Evolutionary conservation across 352 stramenopile species (phyloP), one percentile per base, ranked within the genome.

Genomic region (Bremia lactucae): DNA sequence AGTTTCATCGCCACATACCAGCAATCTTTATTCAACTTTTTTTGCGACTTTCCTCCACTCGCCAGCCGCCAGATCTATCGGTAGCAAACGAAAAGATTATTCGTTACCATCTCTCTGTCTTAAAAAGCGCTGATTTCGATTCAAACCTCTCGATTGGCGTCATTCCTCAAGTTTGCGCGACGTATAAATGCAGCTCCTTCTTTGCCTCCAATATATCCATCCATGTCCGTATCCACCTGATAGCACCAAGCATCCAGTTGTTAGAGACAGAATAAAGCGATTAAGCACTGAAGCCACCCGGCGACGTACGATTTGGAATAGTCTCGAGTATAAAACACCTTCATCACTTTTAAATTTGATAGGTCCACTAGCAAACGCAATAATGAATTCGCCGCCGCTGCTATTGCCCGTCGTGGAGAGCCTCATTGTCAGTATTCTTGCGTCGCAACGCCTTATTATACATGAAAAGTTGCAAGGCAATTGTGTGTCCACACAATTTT

Each of bases 1-100:
- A 95, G 70, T 45, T 93, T 94, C 76, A 90, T 91, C 7, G 83
- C 82, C 19, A 95, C 71, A 44, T 94, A 89, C 82, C 82, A 94
- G 60, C 72, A 86, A 52, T 93, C 79, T 36, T 90, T 89, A 49
- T 86, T 86, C 8, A 95, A 55, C 41, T 83, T 87, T 19, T 87
- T 62, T 35, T 92, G 75, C 8, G 81, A 94, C 40, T 84, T 87
- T 50, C 83, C 83, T n/a, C 83, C 83, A 49, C 83, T 93, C 10
- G 83, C 77, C 22, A 93, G 52, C 5, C 83, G 66, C 81, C 81
- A 95, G 26, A 93, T 87, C 76, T 93, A 33, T 26, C 10, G 11
- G n/a, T 3, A 38, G 33, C 25, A 38, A 16, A 14, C 5, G 22
- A 21, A 0, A 42, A 29, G 16, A 8, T 24, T 45, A 20, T 44